Evolutionary conservation across 2,329 filamentous ascomycete genomes (phyloP).

Genomic region (Cercospora beticola): DNA sequence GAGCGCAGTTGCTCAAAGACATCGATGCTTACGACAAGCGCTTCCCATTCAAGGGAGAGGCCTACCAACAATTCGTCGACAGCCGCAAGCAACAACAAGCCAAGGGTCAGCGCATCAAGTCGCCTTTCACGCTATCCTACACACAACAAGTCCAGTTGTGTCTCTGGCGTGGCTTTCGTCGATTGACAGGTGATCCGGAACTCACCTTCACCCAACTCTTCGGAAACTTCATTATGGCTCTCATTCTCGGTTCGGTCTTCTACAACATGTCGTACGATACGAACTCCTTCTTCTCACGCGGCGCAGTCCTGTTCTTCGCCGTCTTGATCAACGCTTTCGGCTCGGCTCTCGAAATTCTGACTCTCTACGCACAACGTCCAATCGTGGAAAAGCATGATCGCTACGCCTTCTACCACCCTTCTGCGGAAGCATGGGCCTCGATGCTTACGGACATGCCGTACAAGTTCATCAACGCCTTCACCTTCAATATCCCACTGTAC

Average conservation of each 20-base stretch:
- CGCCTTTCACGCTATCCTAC: constrained; percentile 81
- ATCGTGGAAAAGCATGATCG: constrained; percentile 88
- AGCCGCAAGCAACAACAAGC: constrained; percentile 50
- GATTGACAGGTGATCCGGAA: constrained; percentile 73
- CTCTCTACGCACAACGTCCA: constrained; percentile 81
- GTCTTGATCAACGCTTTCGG: constrained; percentile 83
- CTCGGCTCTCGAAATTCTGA: constrained; percentile 78
- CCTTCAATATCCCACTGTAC: constrained; percentile 79
- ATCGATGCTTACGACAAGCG: constrained; percentile 50
- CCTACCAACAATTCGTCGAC: constrained; percentile 47
- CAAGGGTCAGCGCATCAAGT: constrained; percentile 59
- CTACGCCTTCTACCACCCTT: constrained; percentile 87
- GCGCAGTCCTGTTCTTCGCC: constrained; percentile 82
- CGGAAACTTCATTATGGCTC: constrained; percentile 71
- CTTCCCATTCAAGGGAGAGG: constrained; percentile 48
- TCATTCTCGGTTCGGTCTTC: constrained; percentile 79
- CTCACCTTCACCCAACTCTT: constrained; percentile 67
- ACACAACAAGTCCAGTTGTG: constrained; percentile 74
- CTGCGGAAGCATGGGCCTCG: constrained; percentile 80
- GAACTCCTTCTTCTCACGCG: constrained; percentile 73
- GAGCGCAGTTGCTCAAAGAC: constrained; percentile 44
- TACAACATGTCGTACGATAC: constrained; percentile 69
- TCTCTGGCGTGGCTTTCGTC: constrained; percentile 74
- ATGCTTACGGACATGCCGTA: constrained; percentile 86
- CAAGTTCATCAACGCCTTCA: constrained; percentile 70